Evolutionary conservation across 2,329 filamentous ascomycete species (phyloP), one percentile per base, ranked within the genome.

Genomic region (Pseudogymnoascus sp.): DNA sequence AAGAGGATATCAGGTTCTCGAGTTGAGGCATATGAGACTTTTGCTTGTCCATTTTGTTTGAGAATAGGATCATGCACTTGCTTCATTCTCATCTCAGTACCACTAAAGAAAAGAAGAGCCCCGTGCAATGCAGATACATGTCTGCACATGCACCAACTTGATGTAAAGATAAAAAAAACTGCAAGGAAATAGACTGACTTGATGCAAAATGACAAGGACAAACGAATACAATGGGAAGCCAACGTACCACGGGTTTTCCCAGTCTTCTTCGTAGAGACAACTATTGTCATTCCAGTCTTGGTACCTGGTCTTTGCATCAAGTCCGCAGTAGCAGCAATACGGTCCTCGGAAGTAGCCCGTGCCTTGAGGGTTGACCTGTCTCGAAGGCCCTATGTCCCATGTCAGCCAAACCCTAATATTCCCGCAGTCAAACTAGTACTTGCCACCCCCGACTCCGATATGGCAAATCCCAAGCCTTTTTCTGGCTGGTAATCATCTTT

Each of bases 21-120:
- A 56, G 29, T 33, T 10, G 50, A 56, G 29, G 29, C 50, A 56
- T 33, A 56, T 56, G 50, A 56, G 50, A 56, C 50, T 56, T 35
- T 35, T 33, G 29, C n/a, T 35, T 33, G 29, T 8, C 47, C 24
- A 16, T 31, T 29, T 56, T 16, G 50, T n/a, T 56, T 6, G 29
- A 19, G 50, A 56, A 13, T 21, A 35, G 26, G 33, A 56, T 10
- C 6, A 5, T 3, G 50, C 50, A 56, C 29, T 56, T 56, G 50
- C 50, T 56, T 56, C n/a, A 56, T 56, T 33, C 50, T 35, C 14
- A 16, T 14, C 10, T 16, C 8, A 1, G 14, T 35, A 19, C 50
- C 50, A 56, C 50, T 7, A 29, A 53, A 56, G 33, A 4, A 7
- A 56, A 14, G 10, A 2, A 56, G n/a, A 3, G 6, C 10, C 31